Evolutionary conservation across 106 monocot genomes (phyloP), one percentile per base, ranked within the genome.

Genomic region (Cymbidium sinense): DNA sequence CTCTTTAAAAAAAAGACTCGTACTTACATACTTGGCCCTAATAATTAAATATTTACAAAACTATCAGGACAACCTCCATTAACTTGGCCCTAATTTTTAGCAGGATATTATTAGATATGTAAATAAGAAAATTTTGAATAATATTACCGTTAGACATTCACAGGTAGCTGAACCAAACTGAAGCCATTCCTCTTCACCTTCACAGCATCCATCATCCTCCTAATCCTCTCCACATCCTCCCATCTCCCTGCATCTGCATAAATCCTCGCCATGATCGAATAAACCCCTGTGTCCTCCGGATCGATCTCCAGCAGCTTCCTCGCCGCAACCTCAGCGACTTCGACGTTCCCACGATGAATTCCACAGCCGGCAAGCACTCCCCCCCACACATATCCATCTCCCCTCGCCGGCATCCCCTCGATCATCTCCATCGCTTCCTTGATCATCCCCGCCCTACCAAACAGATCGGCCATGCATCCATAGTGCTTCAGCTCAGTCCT

Each of bases 381-480:
- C 81, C 92, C 92, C 92, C 92, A 92, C 0, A 89, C 92, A 33
- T 82, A 89, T 9, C 35, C 76, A 75, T 92, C 92, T 0, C 77
- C 92, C 50, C 76, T 70, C 92, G 84, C 81, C 55, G 85, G 89
- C 92, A 92, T 92, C 77, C 39, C 74, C 6, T 43, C 39, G 12
- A 86, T 84, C 89, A 92, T 92, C 34, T 85, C 80, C 81, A 87
- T 76, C 18, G 84, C 92, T 28, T 89, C n/a, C n/a, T 70, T 9
- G 27, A 92, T 86, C 65, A 92, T 34, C n/a, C 64, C 92, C 92
- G 0, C 85, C 19, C 92, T 76, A 0, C 89, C 85, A 0, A 87
- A 77, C 61, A 92, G 52, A 73, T 89, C 92, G 0, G 87, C 80
- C 92, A 92, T 89, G 84, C n/a, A n/a, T n/a, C n/a, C 92, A 92